phyloP scores from a whole-genome alignment of 2,329 filamentous ascomycete genomes.

The Colletotrichum plurivorum region DNA sequence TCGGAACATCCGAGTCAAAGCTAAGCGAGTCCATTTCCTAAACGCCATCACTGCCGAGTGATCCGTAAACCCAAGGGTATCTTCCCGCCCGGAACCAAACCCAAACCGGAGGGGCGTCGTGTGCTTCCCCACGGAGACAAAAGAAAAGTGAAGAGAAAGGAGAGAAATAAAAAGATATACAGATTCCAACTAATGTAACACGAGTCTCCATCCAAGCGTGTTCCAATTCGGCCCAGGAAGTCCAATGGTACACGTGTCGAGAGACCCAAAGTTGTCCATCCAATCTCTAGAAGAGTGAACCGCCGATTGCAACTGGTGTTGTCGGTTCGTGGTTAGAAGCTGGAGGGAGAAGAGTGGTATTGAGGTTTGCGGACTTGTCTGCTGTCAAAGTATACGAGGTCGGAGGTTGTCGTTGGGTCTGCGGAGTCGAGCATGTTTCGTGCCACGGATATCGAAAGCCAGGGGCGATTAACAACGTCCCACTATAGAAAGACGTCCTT shows the following conservation, averaged over 20 bases:
- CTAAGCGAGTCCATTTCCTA: background rate
- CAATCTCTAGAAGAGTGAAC: background rate
- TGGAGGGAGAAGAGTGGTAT: background rate
- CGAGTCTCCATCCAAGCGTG: background rate
- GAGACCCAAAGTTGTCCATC: background rate
- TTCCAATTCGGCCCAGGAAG: background rate
- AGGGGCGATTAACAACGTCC: no score
- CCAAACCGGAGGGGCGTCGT: background rate
- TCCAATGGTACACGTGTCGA: background rate
- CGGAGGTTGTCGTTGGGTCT: no score
- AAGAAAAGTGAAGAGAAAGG: background rate
- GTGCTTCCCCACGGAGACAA: background rate
- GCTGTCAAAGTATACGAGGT: background rate
- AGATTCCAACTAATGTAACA: background rate
- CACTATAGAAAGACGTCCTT: no score
- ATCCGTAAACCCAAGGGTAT: conserved; percentile 2
- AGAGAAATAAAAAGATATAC: background rate
- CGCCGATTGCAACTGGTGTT: no score
- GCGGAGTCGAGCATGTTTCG: no score
- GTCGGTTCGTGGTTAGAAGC: background rate
- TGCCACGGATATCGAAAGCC: no score
- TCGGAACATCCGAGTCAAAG: background rate
- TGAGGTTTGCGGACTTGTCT: background rate
- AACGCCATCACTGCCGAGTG: background rate
- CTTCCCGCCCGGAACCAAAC: background rate